Percentiles rank a stretch among this genome's conserved stretches.
phyloP scores from a whole-genome alignment of 2,329 filamentous ascomycete species.

The Ophiostoma tasmaniense region DNA sequence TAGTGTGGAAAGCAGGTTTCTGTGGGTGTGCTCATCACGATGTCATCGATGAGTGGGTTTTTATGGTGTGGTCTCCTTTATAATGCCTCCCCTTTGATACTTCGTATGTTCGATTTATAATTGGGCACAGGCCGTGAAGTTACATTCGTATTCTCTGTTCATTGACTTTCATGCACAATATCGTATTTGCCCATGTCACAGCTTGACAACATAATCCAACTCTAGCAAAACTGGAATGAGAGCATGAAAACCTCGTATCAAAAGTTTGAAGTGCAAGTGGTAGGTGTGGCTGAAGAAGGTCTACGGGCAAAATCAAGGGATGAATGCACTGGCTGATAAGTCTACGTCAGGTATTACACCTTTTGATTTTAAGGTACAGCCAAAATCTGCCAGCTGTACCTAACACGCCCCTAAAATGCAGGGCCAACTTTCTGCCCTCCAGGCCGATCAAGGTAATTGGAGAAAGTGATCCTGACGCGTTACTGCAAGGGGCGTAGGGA shows the following conservation, averaged over 20 bases:
- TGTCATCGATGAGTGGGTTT: background rate
- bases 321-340: no score
- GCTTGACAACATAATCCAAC: background rate
- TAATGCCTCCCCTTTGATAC: background rate
- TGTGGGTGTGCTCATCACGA: background rate
- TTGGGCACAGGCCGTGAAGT: background rate
- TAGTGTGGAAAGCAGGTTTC: background rate
- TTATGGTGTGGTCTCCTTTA: background rate
- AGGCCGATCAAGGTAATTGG: background rate
- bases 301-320: no score
- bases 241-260: background rate
- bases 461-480: background rate
- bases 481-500: conserved; percentile 6
- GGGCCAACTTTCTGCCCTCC: background rate
- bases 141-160: background rate
- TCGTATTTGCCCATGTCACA: background rate
- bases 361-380: background rate
- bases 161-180: background rate
- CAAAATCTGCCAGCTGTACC: background rate
- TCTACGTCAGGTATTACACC: background rate
- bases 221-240: background rate
- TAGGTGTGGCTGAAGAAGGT: no score
- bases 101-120: background rate
- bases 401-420: background rate
- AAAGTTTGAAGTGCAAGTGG: background rate